Conservation (phyloP, 192 early-diverging fungal genomes). For the Gryganskiella cystojenkinii region DNA sequence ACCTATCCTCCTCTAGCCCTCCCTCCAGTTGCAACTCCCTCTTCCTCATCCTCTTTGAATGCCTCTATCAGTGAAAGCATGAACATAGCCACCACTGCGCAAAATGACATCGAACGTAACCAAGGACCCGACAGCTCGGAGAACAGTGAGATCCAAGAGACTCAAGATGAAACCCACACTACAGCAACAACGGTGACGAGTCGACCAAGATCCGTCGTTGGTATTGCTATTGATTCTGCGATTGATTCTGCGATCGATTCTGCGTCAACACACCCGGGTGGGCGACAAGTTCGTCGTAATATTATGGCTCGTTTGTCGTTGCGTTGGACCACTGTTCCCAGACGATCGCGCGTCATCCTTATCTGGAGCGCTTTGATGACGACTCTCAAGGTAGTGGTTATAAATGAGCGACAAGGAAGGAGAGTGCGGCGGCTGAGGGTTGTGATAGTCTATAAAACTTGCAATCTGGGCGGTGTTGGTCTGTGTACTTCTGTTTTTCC, state of each 20-base stretch:
- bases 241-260: constrained; percentile 28
- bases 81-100: background rate
- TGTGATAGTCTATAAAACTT: no score
- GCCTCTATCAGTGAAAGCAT: background rate
- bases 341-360: constrained; percentile 56
- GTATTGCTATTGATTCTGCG: constrained; percentile 28
- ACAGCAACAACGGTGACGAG: background rate
- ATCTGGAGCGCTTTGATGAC: constrained; percentile 33
- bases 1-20: background rate
- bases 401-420: background rate
- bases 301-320: constrained; percentile 39
- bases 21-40: no score
- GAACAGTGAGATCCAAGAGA: background rate
- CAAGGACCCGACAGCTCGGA: background rate
- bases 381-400: constrained; percentile 40
- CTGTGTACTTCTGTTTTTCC: background rate
- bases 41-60: background rate
- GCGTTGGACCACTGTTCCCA: constrained; percentile 53
- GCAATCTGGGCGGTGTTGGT: no score
- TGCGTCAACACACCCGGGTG: constrained; percentile 33
- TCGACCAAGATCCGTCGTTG: constrained; percentile 38
- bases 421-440: no score
- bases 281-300: constrained; percentile 53
- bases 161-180: background rate
- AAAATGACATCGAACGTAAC: background rate